Percentiles rank a stretch among this genome's conserved stretches.
Conservation (phyloP, 192 early-diverging fungal species). For the Jimgerdemannia lactiflua region DNA sequence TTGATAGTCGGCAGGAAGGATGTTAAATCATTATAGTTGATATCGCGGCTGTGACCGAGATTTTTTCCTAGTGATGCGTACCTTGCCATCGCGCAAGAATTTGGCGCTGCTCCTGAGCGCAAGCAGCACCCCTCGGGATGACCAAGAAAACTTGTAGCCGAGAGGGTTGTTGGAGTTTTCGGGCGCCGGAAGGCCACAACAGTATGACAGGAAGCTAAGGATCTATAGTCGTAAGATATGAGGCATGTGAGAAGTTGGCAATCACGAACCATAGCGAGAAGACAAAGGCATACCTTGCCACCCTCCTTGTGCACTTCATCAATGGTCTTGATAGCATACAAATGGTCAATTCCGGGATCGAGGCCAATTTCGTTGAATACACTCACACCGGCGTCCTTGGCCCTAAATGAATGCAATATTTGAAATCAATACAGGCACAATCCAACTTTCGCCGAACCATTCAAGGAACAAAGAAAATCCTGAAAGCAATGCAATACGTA, state of each 20-base stretch:
- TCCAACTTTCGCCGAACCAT: background rate
- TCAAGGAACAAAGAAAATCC: background rate
- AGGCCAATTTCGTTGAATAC: slow-evolving; percentile 99
- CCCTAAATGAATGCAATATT: slow-evolving; percentile 37
- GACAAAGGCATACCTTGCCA: slow-evolving; percentile 64
- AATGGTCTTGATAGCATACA: slow-evolving; percentile 89
- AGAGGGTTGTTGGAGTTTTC: slow-evolving; percentile 97
- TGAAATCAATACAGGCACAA: background rate
- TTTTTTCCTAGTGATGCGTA: slow-evolving; percentile 7
- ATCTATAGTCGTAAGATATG: slow-evolving; percentile 53
- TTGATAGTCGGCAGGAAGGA: background rate
- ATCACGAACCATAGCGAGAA: too few relatives aligned
- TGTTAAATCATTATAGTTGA: too few relatives aligned
- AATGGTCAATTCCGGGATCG: slow-evolving; percentile 97
- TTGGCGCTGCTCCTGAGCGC: slow-evolving; percentile 94
- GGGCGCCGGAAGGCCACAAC: slow-evolving; percentile 97
- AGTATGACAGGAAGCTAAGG: slow-evolving; percentile 89
- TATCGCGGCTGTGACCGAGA: too few relatives aligned
- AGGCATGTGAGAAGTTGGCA: too few relatives aligned
- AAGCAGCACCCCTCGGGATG: slow-evolving; percentile 94
- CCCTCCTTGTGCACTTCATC: slow-evolving; percentile 79
- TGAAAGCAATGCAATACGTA: slow-evolving; percentile 34
- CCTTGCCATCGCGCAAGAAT: slow-evolving; percentile 87
- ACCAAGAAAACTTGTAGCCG: slow-evolving; percentile 99
- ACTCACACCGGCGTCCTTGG: slow-evolving; percentile 82